phyloP scores from a whole-genome alignment of 805 yeast species.

The Ogataea pignaliae region DNA sequence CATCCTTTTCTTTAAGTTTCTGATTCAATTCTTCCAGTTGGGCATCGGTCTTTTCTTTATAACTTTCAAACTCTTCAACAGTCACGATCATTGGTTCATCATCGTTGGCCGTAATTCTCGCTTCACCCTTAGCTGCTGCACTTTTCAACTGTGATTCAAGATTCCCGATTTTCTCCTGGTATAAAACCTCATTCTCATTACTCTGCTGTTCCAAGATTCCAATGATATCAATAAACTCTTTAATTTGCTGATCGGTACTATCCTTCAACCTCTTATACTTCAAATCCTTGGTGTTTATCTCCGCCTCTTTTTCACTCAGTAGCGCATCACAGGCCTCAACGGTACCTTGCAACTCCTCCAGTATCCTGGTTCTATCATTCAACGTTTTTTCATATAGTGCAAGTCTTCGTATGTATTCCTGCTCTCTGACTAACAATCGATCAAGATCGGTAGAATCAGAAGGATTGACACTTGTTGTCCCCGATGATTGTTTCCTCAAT shows the following conservation, averaged over 20 bases:
- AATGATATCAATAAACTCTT: constrained; percentile 55
- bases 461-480: neutral
- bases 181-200: constrained; percentile 48
- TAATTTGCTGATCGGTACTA: constrained; percentile 49
- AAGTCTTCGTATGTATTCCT: constrained; percentile 14
- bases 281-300: constrained; percentile 40
- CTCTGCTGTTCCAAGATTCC: constrained; percentile 52
- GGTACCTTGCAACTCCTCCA: constrained; percentile 44
- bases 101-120: neutral
- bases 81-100: neutral
- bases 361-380: constrained; percentile 39
- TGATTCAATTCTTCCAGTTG: too few species aligned
- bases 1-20: neutral
- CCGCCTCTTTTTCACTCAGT: constrained; percentile 42
- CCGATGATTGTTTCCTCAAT: neutral
- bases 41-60: too few species aligned
- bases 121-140: neutral
- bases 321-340: constrained; percentile 46
- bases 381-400: constrained; percentile 28
- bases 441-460: neutral
- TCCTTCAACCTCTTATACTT: constrained; percentile 42
- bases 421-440: constrained; percentile 5
- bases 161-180: constrained; percentile 41
- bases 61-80: neutral
- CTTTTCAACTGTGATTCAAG: too few species aligned